Evolutionary conservation across 768 basidiomycete genomes (phyloP).

Genomic region (Coprinellus aureogranulatus): DNA sequence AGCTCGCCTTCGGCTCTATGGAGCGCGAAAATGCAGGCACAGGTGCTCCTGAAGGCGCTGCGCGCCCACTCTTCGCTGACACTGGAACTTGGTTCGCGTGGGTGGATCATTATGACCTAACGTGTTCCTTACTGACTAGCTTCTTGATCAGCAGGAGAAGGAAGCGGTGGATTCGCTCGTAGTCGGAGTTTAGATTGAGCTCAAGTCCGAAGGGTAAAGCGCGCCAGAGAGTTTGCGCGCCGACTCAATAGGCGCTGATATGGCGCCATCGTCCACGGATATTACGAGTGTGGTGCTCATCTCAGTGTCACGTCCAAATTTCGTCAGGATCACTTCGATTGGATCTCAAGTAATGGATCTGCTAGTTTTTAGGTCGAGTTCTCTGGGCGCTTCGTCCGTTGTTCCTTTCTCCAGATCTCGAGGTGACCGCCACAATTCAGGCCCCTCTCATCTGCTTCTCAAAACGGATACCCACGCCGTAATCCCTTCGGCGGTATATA

Average conservation of each 20-base stretch:
- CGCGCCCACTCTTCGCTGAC: too few relatives aligned
- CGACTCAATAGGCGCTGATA: constrained; percentile 5
- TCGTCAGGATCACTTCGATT: constrained; percentile 1
- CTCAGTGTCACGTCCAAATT: not conserved
- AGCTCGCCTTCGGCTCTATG: too few relatives aligned
- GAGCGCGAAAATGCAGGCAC: too few relatives aligned
- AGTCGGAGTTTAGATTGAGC: not conserved
- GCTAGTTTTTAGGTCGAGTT: not conserved
- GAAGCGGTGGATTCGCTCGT: not conserved
- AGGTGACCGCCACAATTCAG: not conserved
- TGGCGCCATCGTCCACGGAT: constrained; percentile 25
- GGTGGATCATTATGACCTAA: too few relatives aligned
- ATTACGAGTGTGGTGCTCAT: constrained; percentile 29
- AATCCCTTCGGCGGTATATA: constrained; percentile 8
- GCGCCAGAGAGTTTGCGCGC: not conserved
- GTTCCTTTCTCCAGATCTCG: not conserved
- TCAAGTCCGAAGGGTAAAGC: not conserved
- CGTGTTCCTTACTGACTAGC: too few relatives aligned
- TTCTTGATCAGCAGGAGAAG: too few relatives aligned
- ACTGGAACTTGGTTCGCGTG: too few relatives aligned
- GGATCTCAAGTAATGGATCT: not conserved
- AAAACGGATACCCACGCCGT: not conserved
- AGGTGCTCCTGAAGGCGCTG: too few relatives aligned
- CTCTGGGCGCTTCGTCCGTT: not conserved
- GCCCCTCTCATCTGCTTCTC: not conserved